Percentiles rank a stretch among this genome's conserved stretches.
These are phyloP conservation scores for Fremontodendron californicum DNA, from an alignment of 345 rosid genomes.

Conservation along the genomic window DNA sequence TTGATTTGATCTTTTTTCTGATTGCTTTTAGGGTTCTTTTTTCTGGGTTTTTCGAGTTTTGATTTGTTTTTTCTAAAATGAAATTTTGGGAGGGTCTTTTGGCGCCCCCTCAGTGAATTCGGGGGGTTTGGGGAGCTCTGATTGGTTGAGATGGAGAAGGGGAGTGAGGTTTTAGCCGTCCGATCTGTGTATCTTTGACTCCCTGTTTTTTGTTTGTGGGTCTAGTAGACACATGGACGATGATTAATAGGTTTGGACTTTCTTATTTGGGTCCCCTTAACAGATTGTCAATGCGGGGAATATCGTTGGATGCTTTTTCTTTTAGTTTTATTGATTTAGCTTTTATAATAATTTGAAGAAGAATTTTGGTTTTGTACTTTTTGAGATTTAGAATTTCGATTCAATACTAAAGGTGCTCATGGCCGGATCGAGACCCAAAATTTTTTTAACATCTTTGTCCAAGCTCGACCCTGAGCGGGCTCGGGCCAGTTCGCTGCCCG, in stretches of 20 bases:
- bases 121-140: not conserved
- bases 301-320: not conserved
- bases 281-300: not conserved
- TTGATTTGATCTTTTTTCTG: not conserved
- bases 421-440: too few species aligned
- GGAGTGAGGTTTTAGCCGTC: conserved; percentile 1
- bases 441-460: too few species aligned
- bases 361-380: too few species aligned
- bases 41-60: not conserved
- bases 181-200: not conserved
- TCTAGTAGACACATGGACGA: not conserved
- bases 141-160: not conserved
- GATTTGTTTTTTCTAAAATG: not conserved
- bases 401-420: too few species aligned
- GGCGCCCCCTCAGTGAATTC: conserved; percentile 10
- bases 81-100: not conserved
- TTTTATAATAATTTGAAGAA: too few species aligned
- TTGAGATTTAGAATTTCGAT: too few species aligned
- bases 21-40: not conserved
- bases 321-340: too few species aligned
- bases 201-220: not conserved
- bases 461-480: too few species aligned
- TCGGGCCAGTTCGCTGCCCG: too few species aligned
- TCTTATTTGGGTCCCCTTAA: not conserved
- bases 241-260: not conserved